phyloP scores from a whole-genome alignment of 164 flowering plant species.

The Vitis amurensis region DNA sequence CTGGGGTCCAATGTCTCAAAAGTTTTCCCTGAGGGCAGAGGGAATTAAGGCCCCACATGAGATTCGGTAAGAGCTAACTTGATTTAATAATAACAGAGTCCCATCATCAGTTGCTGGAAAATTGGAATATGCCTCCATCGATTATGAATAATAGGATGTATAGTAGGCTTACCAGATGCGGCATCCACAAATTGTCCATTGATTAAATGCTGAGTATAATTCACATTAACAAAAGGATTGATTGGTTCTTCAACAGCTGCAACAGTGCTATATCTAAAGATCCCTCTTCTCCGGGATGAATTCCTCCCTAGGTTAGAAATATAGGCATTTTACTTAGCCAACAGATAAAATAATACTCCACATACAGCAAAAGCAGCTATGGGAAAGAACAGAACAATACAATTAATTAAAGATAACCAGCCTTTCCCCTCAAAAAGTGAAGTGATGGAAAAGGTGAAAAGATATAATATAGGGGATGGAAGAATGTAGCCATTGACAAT shows the following conservation, averaged over 20 bases:
- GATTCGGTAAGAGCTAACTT: background rate
- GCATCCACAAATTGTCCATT: conserved; percentile 68
- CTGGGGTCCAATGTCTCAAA: conserved; percentile 69
- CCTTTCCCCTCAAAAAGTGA: no score
- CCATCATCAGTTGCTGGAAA: background rate
- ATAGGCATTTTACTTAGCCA: background rate
- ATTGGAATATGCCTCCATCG: background rate
- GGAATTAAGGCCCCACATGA: background rate
- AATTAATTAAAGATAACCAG: background rate
- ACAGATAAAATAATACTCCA: no score
- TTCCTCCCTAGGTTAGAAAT: conserved; percentile 19
- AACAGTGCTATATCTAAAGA: conserved; percentile 41
- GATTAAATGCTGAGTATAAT: conserved; percentile 52
- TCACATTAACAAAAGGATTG: conserved; percentile 42
- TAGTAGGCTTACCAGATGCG: conserved; percentile 51
- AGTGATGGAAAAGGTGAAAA: no score
- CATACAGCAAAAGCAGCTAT: background rate
- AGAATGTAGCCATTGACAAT: no score
- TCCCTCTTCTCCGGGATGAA: conserved; percentile 16
- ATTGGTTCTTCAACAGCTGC: conserved; percentile 49
- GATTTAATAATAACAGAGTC: no score
- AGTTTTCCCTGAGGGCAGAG: conserved; percentile 50
- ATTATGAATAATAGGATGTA: background rate
- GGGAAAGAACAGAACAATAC: background rate
- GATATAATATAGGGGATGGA: no score